A percentile compares a stretch with the other conserved stretches of the same genome.
phyloP scores from a whole-genome alignment of 2,329 filamentous ascomycete genomes.

The Fusarium poae region DNA sequence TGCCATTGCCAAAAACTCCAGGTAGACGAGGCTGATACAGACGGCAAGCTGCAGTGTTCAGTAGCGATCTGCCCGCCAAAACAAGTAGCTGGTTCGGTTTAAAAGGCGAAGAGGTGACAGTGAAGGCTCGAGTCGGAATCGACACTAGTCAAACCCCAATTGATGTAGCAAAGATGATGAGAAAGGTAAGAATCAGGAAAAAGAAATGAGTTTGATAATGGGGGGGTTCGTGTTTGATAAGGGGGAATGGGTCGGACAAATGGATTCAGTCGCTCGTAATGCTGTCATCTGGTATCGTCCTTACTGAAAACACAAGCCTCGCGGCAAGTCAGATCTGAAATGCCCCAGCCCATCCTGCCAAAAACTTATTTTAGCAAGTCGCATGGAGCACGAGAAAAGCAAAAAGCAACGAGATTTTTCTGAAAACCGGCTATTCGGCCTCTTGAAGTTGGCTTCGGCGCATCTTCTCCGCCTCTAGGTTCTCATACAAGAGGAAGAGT shows the following conservation, averaged over 20 bases:
- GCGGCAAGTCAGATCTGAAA: slow-evolving; percentile 74
- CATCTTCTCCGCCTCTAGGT: slow-evolving; percentile 99
- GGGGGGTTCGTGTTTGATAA: slow-evolving; percentile 42
- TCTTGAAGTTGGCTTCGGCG: slow-evolving; percentile 84
- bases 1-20: slow-evolving; percentile 33
- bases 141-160: slow-evolving; percentile 23
- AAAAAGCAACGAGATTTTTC: slow-evolving; percentile 45
- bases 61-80: slow-evolving; percentile 42
- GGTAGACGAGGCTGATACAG: slow-evolving; percentile 40
- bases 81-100: slow-evolving; percentile 35
- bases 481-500: slow-evolving; percentile 96
- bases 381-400: slow-evolving; percentile 49
- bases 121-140: slow-evolving; percentile 17
- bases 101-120: slow-evolving; percentile 34
- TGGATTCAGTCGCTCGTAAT: slow-evolving; percentile 54
- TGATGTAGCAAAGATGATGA: slow-evolving; percentile 40
- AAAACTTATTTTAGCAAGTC: slow-evolving; percentile 60
- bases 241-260: slow-evolving; percentile 20
- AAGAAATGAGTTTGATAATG: slow-evolving; percentile 44
- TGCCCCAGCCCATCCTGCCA: slow-evolving; percentile 63
- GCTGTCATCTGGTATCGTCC: slow-evolving; percentile 60
- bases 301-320: slow-evolving; percentile 68
- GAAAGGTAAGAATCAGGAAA: slow-evolving; percentile 46
- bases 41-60: slow-evolving; percentile 34
- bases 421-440: slow-evolving; percentile 59